Percentiles rank a stretch among this genome's conserved stretches.
Evolutionary conservation across 2,329 filamentous ascomycete genomes (phyloP).

Genomic region (Dendrostoma leiphaemia): DNA sequence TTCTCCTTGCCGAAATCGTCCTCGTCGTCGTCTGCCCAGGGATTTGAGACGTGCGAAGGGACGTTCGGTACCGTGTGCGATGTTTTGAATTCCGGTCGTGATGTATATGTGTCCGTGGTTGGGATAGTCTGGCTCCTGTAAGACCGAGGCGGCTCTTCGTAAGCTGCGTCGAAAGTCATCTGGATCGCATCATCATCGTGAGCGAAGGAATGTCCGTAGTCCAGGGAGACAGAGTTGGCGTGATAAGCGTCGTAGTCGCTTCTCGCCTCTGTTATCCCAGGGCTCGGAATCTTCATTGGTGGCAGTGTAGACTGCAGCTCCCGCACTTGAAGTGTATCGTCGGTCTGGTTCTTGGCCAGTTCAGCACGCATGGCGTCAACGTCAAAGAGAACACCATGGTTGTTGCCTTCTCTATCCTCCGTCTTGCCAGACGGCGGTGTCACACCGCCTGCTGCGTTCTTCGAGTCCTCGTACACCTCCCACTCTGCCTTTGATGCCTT

Average conservation of each 20-base stretch:
- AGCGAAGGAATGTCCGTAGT: slow-evolving; percentile 5
- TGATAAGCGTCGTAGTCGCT: slow-evolving; percentile 38
- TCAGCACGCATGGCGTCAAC: slow-evolving; percentile 90
- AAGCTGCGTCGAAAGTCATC: slow-evolving; percentile 72
- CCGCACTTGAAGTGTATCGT: slow-evolving; percentile 58
- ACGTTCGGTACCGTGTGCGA: slow-evolving; percentile 51
- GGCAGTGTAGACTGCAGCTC: slow-evolving; percentile 87
- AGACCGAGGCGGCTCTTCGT: slow-evolving; percentile 30
- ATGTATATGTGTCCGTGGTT: slow-evolving; percentile 22
- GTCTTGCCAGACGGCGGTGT: slow-evolving; percentile 35
- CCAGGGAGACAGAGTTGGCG: slow-evolving; percentile 2
- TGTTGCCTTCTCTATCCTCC: slow-evolving; percentile 50
- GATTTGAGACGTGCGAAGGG: slow-evolving; percentile 46
- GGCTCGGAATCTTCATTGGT: slow-evolving; percentile 71
- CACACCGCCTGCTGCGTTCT: slow-evolving; percentile 20
- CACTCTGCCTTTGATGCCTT: slow-evolving; percentile 63
- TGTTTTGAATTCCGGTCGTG: slow-evolving; percentile 41
- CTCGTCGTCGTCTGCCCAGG: slow-evolving; percentile 70
- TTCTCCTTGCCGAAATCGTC: slow-evolving; percentile 70
- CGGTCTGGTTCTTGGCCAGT: slow-evolving; percentile 66
- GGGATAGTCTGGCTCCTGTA: slow-evolving; percentile 17
- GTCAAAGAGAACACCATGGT: slow-evolving; percentile 79
- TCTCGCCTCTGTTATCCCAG: slow-evolving; percentile 42
- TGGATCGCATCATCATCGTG: slow-evolving; percentile 51
- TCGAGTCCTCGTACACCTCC: slow-evolving; percentile 19